A percentile compares a stretch with the other conserved stretches of the same genome.
These are phyloP conservation scores for Poa annua DNA, from an alignment of 176 grass and related monocot genomes.

Conservation along the genomic window DNA sequence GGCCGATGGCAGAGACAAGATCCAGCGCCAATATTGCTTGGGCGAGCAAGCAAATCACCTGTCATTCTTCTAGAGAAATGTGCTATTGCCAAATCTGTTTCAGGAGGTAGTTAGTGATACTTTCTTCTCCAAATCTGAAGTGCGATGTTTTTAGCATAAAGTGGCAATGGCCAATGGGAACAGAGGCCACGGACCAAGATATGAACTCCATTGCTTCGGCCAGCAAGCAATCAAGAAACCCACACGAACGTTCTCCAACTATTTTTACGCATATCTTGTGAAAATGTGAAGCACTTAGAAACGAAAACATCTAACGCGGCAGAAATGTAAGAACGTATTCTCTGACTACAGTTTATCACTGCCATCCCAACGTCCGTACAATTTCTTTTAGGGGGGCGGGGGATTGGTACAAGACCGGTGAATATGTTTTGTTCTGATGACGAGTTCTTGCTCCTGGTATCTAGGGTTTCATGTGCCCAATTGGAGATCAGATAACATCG, in stretches of 20 bases:
- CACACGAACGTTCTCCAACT: not conserved
- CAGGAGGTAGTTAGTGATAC: not conserved
- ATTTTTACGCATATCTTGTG: not conserved
- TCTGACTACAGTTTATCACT: too few relatives aligned
- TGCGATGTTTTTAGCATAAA: not conserved
- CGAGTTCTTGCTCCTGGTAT: too few relatives aligned
- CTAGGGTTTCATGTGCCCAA: too few relatives aligned
- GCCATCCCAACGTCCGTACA: too few relatives aligned
- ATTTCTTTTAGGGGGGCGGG: too few relatives aligned
- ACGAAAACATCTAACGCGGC: not conserved
- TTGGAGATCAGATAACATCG: too few relatives aligned
- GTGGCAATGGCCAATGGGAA: not conserved
- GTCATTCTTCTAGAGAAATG: not conserved
- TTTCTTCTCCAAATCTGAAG: not conserved
- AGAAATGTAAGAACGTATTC: not conserved
- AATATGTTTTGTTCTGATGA: too few relatives aligned
- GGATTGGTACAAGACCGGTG: too few relatives aligned
- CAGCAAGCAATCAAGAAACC: conserved; percentile 19
- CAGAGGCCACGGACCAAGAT: not conserved
- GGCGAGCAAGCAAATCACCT: conserved; percentile 7
- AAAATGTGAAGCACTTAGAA: not conserved
- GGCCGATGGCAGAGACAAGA: not conserved
- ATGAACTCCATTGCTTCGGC: conserved; percentile 4
- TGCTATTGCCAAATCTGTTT: not conserved
- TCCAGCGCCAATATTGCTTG: not conserved